These are phyloP conservation scores for Termitomyces sp. DNA, from an alignment of 768 basidiomycete genomes.

Conservation along the genomic window DNA sequence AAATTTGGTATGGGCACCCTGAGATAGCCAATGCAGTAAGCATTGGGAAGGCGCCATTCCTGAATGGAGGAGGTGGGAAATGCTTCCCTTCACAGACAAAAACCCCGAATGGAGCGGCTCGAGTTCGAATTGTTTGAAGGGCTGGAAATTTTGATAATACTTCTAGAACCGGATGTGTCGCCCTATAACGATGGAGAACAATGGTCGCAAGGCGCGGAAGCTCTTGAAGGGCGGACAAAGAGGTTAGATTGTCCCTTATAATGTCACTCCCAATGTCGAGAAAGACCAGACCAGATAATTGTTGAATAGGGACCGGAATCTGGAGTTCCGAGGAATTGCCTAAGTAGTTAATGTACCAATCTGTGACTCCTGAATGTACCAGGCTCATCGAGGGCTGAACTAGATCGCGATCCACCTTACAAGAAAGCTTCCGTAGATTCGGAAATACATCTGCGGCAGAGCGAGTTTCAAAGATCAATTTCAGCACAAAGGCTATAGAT, in stretches of 20 bases:
- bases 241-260: background rate
- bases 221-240: background rate
- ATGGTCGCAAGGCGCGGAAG: background rate
- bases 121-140: background rate
- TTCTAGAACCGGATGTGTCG: background rate
- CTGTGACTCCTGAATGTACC: background rate
- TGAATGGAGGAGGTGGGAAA: background rate
- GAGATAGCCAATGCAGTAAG: background rate
- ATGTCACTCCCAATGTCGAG: background rate
- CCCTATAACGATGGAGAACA: background rate
- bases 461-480: background rate
- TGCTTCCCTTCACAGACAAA: background rate
- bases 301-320: background rate
- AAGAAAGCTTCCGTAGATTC: background rate
- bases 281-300: background rate
- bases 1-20: background rate
- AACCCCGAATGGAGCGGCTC: too few species aligned
- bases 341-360: background rate
- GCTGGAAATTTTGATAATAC: background rate
- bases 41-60: background rate
- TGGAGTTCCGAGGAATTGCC: background rate
- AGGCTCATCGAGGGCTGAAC: background rate
- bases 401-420: background rate
- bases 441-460: background rate
- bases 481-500: background rate